Percentiles rank a stretch among this genome's conserved stretches.
These are phyloP conservation scores for Yamadazyma ubonensis DNA, from an alignment of 805 yeast species.

Conservation along the genomic window DNA sequence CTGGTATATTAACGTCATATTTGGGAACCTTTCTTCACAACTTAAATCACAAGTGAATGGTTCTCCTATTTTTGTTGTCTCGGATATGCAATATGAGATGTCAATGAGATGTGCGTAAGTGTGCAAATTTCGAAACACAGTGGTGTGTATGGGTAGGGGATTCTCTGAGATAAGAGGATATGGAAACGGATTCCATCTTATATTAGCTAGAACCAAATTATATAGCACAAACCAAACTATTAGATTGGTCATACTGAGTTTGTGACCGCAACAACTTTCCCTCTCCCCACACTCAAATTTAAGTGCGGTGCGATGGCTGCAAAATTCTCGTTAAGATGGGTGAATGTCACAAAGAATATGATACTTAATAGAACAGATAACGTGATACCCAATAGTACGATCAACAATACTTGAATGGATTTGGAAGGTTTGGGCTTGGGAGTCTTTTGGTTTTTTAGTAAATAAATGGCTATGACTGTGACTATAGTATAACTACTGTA, in stretches of 20 bases:
- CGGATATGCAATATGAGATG: conserved; percentile 42
- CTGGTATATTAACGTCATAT: conserved; percentile 37
- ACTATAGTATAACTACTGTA: too few relatives aligned
- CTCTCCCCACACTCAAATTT: conserved; percentile 3
- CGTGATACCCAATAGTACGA: too few relatives aligned
- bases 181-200: conserved; percentile 1
- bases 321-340: conserved; percentile 3
- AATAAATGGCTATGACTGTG: too few relatives aligned
- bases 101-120: conserved; percentile 44
- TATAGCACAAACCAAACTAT: too few relatives aligned
- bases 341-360: too few relatives aligned
- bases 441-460: too few relatives aligned
- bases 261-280: conserved; percentile 3
- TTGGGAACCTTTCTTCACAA: conserved; percentile 35
- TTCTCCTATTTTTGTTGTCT: conserved; percentile 24
- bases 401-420: too few relatives aligned
- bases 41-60: conserved; percentile 41
- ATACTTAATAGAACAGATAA: neutral
- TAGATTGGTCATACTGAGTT: too few relatives aligned
- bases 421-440: too few relatives aligned
- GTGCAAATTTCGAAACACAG: conserved; percentile 28
- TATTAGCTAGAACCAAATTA: neutral
- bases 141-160: conserved; percentile 22
- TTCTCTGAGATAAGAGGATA: neutral
- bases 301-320: conserved; percentile 6